Evolutionary conservation across 129 eudicot species (phyloP), one percentile per base, ranked within the genome.

Genomic region (Oenanthe sinensis): DNA sequence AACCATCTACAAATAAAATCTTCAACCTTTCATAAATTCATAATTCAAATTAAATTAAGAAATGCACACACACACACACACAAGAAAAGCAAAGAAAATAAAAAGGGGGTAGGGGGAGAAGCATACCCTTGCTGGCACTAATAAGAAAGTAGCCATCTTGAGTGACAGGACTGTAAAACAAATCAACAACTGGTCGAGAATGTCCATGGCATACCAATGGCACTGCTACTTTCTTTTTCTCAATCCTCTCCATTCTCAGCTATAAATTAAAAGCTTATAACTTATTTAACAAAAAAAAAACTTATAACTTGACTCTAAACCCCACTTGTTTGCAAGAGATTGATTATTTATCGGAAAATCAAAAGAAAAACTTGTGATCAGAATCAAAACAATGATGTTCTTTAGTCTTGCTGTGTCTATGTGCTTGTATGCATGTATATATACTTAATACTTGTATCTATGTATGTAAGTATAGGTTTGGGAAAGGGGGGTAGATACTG

Each of bases 161-260:
- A 63, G 91, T 88, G 75, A 90, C 76, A 15, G 96, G 96, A 45
- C 92, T 90, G 37, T 87, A 90, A 83, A 81, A 84, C 85, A 90
- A 88, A 90, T 90, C 96, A 71, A 90, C 96, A 15, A 90, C 91
- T 6, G 96, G 96, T 4, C 96, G 81, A 8, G 92, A 90, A 87
- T 90, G 96, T 0, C 96, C 96, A 78, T 90, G 96, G 79, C 91
- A 90, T 0, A 90, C 91, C 37, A 90, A 82, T 44, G 96, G 91
- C 69, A 90, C 91, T 3, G 88, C 81, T 6, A 86, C 90, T 81
- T 80, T 90, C 87, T 90, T 90, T 82, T 87, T 87, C 69, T 86
- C 91, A 86, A 87, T 82, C 84, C 85, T 87, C 74, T 86, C 91
- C 91, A 87, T 87, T 54, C 50, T 28, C 22, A 69, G 46, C 45